These are phyloP conservation scores for Podaxis carcinomalis DNA, from an alignment of 768 basidiomycete genomes.

Conservation along the genomic window DNA sequence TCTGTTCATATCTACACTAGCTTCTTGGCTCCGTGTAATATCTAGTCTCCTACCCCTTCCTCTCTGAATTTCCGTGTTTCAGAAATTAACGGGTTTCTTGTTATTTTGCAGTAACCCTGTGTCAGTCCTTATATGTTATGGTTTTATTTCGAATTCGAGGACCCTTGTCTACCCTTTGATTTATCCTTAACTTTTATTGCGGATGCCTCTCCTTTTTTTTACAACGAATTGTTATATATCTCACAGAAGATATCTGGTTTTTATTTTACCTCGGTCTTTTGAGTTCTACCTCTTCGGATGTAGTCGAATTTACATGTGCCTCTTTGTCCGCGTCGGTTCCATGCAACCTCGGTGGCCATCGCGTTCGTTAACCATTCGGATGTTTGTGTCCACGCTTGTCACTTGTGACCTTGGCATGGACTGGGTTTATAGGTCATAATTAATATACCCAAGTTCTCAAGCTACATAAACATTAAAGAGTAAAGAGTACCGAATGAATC, in stretches of 20 bases:
- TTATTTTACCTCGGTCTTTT: background rate
- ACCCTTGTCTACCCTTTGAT: conserved; percentile 13
- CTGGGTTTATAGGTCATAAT: background rate
- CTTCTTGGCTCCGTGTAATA: background rate
- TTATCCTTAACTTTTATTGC: conserved; percentile 7
- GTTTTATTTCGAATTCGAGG: conserved; percentile 1
- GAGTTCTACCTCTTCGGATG: background rate
- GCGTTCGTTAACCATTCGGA: no score
- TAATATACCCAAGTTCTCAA: background rate
- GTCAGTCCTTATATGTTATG: background rate
- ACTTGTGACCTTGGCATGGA: no score
- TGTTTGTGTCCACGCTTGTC: no score
- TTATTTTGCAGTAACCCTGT: background rate
- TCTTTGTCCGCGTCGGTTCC: no score
- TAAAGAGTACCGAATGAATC: background rate
- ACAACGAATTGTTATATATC: background rate
- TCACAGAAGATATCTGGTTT: background rate
- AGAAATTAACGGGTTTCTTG: background rate
- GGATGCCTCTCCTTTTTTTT: background rate
- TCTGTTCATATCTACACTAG: background rate
- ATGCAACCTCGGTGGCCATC: no score
- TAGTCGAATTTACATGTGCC: background rate
- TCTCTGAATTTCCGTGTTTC: background rate
- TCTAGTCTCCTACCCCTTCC: background rate
- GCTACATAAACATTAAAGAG: background rate